These are phyloP conservation scores for Pistacia atlantica DNA, from an alignment of 345 rosid species.

Conservation along the genomic window DNA sequence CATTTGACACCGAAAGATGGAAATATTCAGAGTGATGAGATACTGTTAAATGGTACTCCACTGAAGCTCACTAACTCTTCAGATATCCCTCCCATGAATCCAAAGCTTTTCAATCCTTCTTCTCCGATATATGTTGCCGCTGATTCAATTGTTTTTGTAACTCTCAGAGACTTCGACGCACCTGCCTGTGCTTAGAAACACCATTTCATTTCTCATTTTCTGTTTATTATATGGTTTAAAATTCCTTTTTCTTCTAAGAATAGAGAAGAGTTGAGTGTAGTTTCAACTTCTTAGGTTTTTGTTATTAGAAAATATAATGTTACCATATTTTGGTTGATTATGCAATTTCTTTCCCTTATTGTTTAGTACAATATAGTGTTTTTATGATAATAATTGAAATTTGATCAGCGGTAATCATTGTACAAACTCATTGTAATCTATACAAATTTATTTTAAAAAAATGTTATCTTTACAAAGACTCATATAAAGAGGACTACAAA, in stretches of 20 bases:
- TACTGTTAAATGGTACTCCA: constrained; percentile 55
- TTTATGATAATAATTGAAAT: too few relatives aligned
- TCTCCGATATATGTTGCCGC: constrained; percentile 39
- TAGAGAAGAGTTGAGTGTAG: background rate
- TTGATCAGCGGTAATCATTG: too few relatives aligned
- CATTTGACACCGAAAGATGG: constrained; percentile 61
- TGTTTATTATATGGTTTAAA: too few relatives aligned
- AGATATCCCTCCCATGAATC: constrained; percentile 50
- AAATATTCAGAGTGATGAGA: constrained; percentile 57
- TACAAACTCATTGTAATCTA: too few relatives aligned
- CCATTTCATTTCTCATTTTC: background rate
- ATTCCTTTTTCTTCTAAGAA: too few relatives aligned
- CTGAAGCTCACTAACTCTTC: constrained; percentile 38
- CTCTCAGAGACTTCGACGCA: constrained; percentile 47
- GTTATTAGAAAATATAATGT: too few relatives aligned
- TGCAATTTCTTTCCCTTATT: too few relatives aligned
- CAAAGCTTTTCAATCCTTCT: constrained; percentile 36
- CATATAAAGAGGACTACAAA: too few relatives aligned
- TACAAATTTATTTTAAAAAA: too few relatives aligned
- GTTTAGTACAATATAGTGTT: too few relatives aligned
- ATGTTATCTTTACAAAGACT: too few relatives aligned
- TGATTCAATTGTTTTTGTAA: constrained; percentile 43
- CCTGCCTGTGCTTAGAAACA: constrained; percentile 51
- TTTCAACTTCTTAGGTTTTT: background rate
- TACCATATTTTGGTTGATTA: too few relatives aligned